A percentile compares a stretch with the other conserved stretches of the same genome.
phyloP scores from a whole-genome alignment of 1,139 yeast species.

The Taiozyma onychis region DNA sequence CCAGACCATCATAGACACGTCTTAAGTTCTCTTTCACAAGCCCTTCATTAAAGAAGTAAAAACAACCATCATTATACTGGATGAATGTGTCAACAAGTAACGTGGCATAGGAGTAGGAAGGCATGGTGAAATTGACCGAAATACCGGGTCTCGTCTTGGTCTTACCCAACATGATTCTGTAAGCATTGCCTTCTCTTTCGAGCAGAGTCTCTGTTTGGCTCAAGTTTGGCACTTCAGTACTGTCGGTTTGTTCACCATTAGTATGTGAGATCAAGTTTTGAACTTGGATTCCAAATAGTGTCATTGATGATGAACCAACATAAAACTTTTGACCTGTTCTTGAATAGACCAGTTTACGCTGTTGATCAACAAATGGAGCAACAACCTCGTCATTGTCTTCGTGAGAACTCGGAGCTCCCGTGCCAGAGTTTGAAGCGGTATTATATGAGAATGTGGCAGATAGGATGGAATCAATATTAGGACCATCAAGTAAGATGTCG shows the following conservation, averaged over 20 bases:
- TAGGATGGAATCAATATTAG: constrained; percentile 19
- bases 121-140: constrained; percentile 62
- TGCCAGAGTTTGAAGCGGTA: constrained; percentile 13
- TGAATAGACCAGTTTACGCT: constrained; percentile 65
- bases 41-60: constrained; percentile 82
- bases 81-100: constrained; percentile 69
- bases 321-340: constrained; percentile 70
- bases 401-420: not conserved
- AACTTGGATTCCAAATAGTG: constrained; percentile 70
- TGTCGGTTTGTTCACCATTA: constrained; percentile 9
- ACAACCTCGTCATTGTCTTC: constrained; percentile 38
- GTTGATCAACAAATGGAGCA: constrained; percentile 63
- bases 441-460: constrained; percentile 22
- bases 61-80: constrained; percentile 78
- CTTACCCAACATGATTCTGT: constrained; percentile 60
- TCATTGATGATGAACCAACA: constrained; percentile 80
- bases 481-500: constrained; percentile 15
- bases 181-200: constrained; percentile 72
- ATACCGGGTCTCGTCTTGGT: constrained; percentile 64
- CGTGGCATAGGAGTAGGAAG: constrained; percentile 75
- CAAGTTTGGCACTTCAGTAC: constrained; percentile 10
- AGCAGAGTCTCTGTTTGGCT: constrained; percentile 36
- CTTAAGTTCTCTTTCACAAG: constrained; percentile 59
- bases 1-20: constrained; percentile 44
- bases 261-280: constrained; percentile 39